Conservation (phyloP, 2,329 filamentous ascomycete species). For the Elsinoe necatrix region DNA sequence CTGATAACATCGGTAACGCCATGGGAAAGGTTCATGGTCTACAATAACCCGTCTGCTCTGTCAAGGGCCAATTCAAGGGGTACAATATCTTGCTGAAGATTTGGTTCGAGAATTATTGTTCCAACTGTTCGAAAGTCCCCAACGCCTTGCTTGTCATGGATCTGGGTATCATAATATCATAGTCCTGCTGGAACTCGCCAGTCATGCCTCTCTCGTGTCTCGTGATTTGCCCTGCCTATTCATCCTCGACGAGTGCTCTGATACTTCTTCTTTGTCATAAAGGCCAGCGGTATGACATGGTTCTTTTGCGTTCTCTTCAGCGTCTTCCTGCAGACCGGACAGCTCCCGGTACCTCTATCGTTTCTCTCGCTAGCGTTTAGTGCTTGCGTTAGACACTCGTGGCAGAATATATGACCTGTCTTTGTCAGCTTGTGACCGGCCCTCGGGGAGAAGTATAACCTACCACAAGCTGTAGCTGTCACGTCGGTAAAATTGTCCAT, state of each 20-base stretch:
- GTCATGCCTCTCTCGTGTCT: neutral
- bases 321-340: constrained; percentile 41
- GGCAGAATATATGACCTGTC: constrained; percentile 55
- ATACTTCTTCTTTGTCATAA: constrained; percentile 27
- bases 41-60: too few relatives aligned
- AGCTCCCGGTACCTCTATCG: constrained; percentile 37
- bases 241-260: neutral
- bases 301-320: constrained; percentile 33
- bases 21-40: too few relatives aligned
- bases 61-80: too few relatives aligned
- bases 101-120: too few relatives aligned
- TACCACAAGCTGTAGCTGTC: constrained; percentile 53
- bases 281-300: constrained; percentile 34
- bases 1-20: too few relatives aligned
- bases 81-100: too few relatives aligned
- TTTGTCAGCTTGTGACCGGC: constrained; percentile 15
- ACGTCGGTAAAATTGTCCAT: constrained; percentile 54
- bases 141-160: neutral
- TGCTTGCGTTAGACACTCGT: constrained; percentile 54
- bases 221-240: neutral
- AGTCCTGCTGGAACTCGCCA: neutral
- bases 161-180: neutral
- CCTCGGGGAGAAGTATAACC: too few relatives aligned
- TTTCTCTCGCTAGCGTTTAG: constrained; percentile 47
- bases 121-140: neutral